Evolutionary conservation across 176 grass and related monocot genomes (phyloP).

Genomic region (Rhynchospora tenuis): DNA sequence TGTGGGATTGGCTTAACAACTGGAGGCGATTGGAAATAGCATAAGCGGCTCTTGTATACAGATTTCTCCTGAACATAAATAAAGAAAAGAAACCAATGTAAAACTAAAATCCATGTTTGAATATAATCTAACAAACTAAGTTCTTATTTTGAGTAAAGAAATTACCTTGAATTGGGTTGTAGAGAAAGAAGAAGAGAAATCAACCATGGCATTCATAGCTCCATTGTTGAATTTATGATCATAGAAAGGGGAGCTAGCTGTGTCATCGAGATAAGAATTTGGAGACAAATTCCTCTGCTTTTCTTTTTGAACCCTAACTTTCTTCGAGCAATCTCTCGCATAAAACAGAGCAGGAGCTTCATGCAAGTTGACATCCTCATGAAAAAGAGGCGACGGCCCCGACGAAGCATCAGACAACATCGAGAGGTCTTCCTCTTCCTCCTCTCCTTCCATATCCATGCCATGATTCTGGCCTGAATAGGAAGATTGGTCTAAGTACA

Average conservation of each 20-base stretch:
- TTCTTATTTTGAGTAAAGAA: neutral
- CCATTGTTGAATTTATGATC: slow-evolving; percentile 6
- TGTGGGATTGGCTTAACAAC: slow-evolving; percentile 35
- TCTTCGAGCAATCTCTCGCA: slow-evolving; percentile 18
- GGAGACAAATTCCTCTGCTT: slow-evolving; percentile 22
- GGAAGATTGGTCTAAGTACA: slow-evolving; percentile 64
- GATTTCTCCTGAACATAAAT: slow-evolving; percentile 24
- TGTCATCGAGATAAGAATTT: slow-evolving; percentile 75
- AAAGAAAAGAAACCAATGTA: neutral
- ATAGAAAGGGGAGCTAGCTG: slow-evolving; percentile 68
- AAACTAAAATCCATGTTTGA: neutral
- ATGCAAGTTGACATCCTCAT: slow-evolving; percentile 25
- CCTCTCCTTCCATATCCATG: slow-evolving; percentile 26
- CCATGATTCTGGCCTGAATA: slow-evolving; percentile 25
- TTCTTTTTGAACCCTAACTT: slow-evolving; percentile 20
- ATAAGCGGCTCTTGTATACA: slow-evolving; percentile 35
- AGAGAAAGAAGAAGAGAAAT: slow-evolving; percentile 42
- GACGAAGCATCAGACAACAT: slow-evolving; percentile 98
- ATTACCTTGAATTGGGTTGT: slow-evolving; percentile 34
- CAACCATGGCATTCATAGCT: slow-evolving; percentile 21
- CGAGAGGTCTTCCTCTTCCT: slow-evolving; percentile 74
- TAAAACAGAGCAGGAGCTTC: neutral
- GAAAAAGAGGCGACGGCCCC: slow-evolving; percentile 66
- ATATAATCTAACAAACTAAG: neutral
- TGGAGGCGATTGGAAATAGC: slow-evolving; percentile 45